Conservation (phyloP, 345 rosid genomes). For the Syzygium jambos region DNA sequence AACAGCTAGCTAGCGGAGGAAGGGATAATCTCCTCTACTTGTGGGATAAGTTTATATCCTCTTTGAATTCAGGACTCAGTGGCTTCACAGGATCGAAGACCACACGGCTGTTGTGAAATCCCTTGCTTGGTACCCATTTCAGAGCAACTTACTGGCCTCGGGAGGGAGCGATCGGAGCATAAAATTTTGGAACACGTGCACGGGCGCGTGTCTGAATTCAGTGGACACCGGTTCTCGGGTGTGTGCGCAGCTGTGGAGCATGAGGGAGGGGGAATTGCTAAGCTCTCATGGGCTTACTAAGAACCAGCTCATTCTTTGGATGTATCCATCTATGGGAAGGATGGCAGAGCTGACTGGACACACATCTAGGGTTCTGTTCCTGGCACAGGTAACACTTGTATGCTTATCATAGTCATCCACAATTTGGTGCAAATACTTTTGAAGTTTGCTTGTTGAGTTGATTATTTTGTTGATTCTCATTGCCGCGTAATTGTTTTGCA, state of each 20-base stretch:
- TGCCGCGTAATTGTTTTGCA: background rate
- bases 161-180: slow-evolving; percentile 23
- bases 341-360: slow-evolving; percentile 28
- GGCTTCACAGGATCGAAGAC: slow-evolving; percentile 33
- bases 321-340: slow-evolving; percentile 12
- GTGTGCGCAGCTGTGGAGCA: slow-evolving; percentile 34
- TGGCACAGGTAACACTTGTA: slow-evolving; percentile 5
- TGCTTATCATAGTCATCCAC: background rate
- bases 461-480: background rate
- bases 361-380: slow-evolving; percentile 24
- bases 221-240: slow-evolving; percentile 29
- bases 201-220: slow-evolving; percentile 28
- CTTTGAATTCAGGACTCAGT: slow-evolving; percentile 20
- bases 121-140: slow-evolving; percentile 34
- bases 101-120: slow-evolving; percentile 36
- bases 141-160: slow-evolving; percentile 9
- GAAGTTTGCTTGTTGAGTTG: background rate
- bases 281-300: slow-evolving; percentile 27
- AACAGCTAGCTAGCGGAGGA: slow-evolving; percentile 35
- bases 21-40: slow-evolving; percentile 23
- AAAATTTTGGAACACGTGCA: slow-evolving; percentile 33
- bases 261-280: slow-evolving; percentile 26
- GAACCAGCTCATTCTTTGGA: slow-evolving; percentile 19
- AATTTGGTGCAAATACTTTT: background rate
- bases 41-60: slow-evolving; percentile 27